Evolutionary conservation across 2,329 filamentous ascomycete genomes (phyloP), one percentile per base, ranked within the genome.

Genomic region (Pseudogymnoascus sp.): DNA sequence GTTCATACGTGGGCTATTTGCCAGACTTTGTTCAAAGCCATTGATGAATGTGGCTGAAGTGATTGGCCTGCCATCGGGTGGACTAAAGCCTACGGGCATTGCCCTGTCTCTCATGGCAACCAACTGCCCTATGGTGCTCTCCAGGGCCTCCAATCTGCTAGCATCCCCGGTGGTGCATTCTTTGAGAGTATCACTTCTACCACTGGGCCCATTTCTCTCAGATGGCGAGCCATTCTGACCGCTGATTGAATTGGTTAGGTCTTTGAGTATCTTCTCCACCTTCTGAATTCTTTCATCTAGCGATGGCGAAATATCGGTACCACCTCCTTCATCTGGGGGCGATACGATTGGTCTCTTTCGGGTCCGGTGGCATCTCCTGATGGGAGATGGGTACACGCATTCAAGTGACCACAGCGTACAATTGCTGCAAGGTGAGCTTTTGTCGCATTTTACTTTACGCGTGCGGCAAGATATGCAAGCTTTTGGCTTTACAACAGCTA

Each of bases 391-490:
- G n/a, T 53, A 53, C n/a, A 33, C 43, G n/a, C 43, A 53, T 53
- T 53, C 43, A 30, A 53, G 25, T 18, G 43, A 53, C 43, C 43
- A 53, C n/a, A 53, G 25, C 25, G 43, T 53, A 53, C 43, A 53
- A 53, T 33, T 53, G 43, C 12, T 53, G 25, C 43, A 53, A 33
- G 43, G 43, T 53, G n/a, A 53, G 25, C 43, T 30, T 53, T 33
- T 53, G 25, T 53, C 14, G 43, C 43, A 53, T 25, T 53, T 53
- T 53, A 53, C 25, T 53, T 53, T 53, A 53, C 43, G 43, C 25
- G 43, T 53, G 43, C 43, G 43, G 43, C 43, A 53, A 53, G 43
- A 53, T 53, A 53, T 53, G 43, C 43, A 53, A 53, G 43, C 43
- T n/a, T 53, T 53, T 53, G 25, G 43, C 43, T 53, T 53, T 33